Base-by-base conservation (phyloP, 352 stramenopile genomes). In the Globisporangium cederbergense region DNA sequence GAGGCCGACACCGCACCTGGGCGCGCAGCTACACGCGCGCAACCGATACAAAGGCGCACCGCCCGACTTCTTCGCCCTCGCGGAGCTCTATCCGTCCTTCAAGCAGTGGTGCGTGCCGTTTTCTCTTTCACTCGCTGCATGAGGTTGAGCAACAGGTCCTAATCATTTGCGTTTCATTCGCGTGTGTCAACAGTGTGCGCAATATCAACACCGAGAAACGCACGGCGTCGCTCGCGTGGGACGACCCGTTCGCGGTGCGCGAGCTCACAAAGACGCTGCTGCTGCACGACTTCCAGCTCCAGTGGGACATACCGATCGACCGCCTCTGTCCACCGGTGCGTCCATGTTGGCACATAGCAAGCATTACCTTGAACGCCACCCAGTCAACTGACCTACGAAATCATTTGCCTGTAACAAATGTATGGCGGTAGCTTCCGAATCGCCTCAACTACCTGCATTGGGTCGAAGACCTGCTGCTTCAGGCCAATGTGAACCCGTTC, bases 391-490 rank as follows among this genome's bases (percentile, higher is more conserved):
- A 47, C 30, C 18, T 38, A 34, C 10, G 11, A 45, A 16, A 45
- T 2, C 16, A 13, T 56, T 16, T 64, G 5, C 40, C 20, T 18
- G 30, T 38, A 20, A 10, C 4, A 20, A 32, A 16, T 61, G n/a
- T 11, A 4, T n/a, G 25, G 8, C 58, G 18, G 2, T 55, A 96
- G 88, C 54, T 96, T 20, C 78, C 88, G 5, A 95, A 95, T 64
- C 84, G 88, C 14, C 85, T 98, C 42, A 99, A 99, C 81, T 99
- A 99, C 73, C 70, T 99, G 11, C 90, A 94, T 65, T 99, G 96
- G 96, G 86, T 99, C 56, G 86, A 96, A 74, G 84, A 98, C 57
- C 76, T 98, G 58, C 72, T 99, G 18, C 60, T 82, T 11, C 67
- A 84, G 25, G 74, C 62, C 28, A 62, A 70, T 36, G 58, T 78